These are phyloP conservation scores for Amniculicola lignicola DNA, from an alignment of 495 filamentous ascomycete species.

Conservation along the genomic window DNA sequence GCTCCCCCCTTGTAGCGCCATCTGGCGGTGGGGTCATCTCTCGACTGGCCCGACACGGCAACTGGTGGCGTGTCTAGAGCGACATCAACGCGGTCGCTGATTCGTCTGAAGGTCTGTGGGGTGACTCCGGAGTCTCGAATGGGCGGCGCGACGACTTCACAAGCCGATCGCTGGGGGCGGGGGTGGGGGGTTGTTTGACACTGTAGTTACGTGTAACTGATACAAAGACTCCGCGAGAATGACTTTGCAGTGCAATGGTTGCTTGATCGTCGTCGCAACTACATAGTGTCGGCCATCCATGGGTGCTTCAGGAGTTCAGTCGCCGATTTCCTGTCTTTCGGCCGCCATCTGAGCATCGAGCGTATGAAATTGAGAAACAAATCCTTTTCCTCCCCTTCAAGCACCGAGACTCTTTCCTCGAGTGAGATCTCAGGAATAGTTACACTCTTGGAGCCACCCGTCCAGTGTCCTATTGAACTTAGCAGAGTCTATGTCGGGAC, in stretches of 20 bases:
- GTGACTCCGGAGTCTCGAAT: too few relatives aligned
- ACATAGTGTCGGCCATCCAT: slow-evolving; percentile 4
- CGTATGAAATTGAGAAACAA: slow-evolving; percentile 21
- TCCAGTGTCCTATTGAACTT: slow-evolving; percentile 22
- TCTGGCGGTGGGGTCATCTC: too few relatives aligned
- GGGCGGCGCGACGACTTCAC: too few relatives aligned
- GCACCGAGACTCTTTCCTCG: slow-evolving; percentile 7
- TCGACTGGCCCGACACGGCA: too few relatives aligned
- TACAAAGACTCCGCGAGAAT: not conserved
- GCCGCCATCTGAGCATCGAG: slow-evolving; percentile 24
- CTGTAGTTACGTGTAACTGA: not conserved
- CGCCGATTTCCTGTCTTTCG: slow-evolving; percentile 15
- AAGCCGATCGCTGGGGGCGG: too few relatives aligned
- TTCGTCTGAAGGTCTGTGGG: too few relatives aligned
- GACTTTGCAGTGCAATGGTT: not conserved
- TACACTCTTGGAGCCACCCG: not conserved
- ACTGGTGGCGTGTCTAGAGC: too few relatives aligned
- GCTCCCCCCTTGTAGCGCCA: too few relatives aligned
- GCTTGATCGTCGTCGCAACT: not conserved
- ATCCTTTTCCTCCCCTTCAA: slow-evolving; percentile 13
- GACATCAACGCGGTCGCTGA: too few relatives aligned
- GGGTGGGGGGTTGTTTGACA: not conserved
- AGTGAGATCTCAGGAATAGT: slow-evolving; percentile 13
- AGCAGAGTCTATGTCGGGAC: not conserved
- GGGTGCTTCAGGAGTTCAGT: slow-evolving; percentile 17